Conservation (phyloP, 176 grass and related monocot genomes). For the Oryza officinalis region DNA sequence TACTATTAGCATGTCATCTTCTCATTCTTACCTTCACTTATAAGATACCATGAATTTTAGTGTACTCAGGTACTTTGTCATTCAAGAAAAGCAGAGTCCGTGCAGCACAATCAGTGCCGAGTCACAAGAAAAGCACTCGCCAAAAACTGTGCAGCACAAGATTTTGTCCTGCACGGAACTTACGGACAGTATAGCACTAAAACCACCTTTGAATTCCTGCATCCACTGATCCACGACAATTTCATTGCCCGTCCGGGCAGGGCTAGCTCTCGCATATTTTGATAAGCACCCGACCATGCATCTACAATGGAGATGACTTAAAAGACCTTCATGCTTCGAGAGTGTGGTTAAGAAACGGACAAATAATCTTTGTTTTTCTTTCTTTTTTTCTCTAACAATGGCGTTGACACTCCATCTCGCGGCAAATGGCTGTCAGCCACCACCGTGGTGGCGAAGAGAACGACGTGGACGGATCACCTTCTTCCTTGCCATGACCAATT, state of each 20-base stretch:
- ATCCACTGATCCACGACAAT: neutral
- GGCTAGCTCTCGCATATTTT: neutral
- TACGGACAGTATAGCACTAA: neutral
- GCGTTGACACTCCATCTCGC: constrained; percentile 16
- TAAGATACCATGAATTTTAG: too few species aligned
- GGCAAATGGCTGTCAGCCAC: neutral
- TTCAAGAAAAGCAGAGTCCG: too few species aligned
- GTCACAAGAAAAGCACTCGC: neutral
- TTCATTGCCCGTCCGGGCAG: neutral
- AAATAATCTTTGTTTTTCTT: neutral
- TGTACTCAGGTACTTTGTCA: too few species aligned
- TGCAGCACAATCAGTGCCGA: neutral
- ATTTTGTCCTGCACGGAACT: neutral
- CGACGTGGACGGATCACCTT: neutral
- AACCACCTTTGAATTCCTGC: neutral
- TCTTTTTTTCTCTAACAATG: neutral
- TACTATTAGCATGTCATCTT: neutral
- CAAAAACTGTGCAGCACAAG: neutral
- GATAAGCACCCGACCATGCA: neutral
- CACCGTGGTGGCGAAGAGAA: neutral
- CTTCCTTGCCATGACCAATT: neutral
- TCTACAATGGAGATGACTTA: neutral
- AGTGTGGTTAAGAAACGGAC: neutral
- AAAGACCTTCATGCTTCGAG: neutral
- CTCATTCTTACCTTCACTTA: too few species aligned